These are phyloP conservation scores for Penicillium longicatenatum DNA, from an alignment of 495 filamentous ascomycete genomes.

Conservation along the genomic window DNA sequence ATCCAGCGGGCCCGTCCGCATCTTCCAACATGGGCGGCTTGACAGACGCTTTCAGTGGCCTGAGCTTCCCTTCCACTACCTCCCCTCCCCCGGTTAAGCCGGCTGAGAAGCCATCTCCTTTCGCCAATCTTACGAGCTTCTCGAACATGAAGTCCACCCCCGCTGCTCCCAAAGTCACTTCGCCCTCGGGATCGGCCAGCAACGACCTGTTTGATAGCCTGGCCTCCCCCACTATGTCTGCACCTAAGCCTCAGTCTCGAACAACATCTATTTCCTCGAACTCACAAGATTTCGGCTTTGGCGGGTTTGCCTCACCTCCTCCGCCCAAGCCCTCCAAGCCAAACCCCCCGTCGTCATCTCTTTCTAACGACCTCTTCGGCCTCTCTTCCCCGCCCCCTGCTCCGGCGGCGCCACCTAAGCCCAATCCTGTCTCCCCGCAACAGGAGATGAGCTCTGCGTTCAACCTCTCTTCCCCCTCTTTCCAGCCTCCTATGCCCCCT, in stretches of 20 bases:
- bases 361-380: slow-evolving; percentile 76
- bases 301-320: slow-evolving; percentile 44
- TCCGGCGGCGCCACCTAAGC: slow-evolving; percentile 44
- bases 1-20: slow-evolving; percentile 48
- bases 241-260: slow-evolving; percentile 45
- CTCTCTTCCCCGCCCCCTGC: slow-evolving; percentile 61
- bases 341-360: slow-evolving; percentile 43
- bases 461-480: slow-evolving; percentile 66
- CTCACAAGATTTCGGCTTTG: slow-evolving; percentile 56
- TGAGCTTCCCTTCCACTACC: slow-evolving; percentile 69
- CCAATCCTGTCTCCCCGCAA: slow-evolving; percentile 40
- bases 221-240: slow-evolving; percentile 54
- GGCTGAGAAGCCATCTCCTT: slow-evolving; percentile 65
- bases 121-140: slow-evolving; percentile 70
- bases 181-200: slow-evolving; percentile 54
- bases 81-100: slow-evolving; percentile 52
- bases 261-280: slow-evolving; percentile 49
- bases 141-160: slow-evolving; percentile 56
- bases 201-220: slow-evolving; percentile 80
- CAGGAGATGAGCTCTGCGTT: slow-evolving; percentile 66
- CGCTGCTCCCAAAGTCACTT: slow-evolving; percentile 52
- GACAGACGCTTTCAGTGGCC: slow-evolving; percentile 82
- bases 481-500: slow-evolving; percentile 45
- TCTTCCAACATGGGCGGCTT: slow-evolving; percentile 68
- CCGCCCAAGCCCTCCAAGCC: slow-evolving; percentile 43